phyloP scores from a whole-genome alignment of 176 grass and related monocot genomes.

The Neostapfia colusana region DNA sequence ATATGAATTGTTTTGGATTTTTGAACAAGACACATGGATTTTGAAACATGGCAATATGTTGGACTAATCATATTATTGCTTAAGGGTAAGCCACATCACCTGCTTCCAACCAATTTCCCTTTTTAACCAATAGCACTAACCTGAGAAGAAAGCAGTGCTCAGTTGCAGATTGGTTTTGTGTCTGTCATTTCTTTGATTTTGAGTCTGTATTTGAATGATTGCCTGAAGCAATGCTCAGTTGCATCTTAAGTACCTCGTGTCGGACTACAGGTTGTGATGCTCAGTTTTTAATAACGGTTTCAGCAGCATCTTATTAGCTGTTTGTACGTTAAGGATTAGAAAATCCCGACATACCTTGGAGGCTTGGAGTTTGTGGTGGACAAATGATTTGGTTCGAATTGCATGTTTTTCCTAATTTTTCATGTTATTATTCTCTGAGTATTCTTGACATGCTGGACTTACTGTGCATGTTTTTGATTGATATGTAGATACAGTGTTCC shows the following conservation, averaged over 20 bases:
- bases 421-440: slow-evolving; percentile 7
- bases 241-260: not conserved
- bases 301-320: not conserved
- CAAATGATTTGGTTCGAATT: not conserved
- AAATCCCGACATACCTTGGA: not conserved
- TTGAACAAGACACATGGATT: not conserved
- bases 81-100: not conserved
- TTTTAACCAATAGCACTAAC: not conserved
- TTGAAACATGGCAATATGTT: not conserved
- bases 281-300: not conserved
- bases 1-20: not conserved
- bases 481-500: slow-evolving; percentile 72
- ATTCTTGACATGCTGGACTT: slow-evolving; percentile 14
- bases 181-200: slow-evolving; percentile 2
- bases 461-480: not conserved
- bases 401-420: slow-evolving; percentile 3
- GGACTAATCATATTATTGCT: not conserved
- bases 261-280: not conserved
- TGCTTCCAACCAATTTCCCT: not conserved
- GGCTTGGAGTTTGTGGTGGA: not conserved
- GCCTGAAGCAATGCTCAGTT: slow-evolving; percentile 4
- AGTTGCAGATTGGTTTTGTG: slow-evolving; percentile 9
- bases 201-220: slow-evolving; percentile 6
- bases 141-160: not conserved
- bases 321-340: not conserved